A percentile compares a stretch with the other conserved stretches of the same genome.
phyloP scores from a whole-genome alignment of 2,329 filamentous ascomycete genomes.

The Kalaharituber pfeilii region DNA sequence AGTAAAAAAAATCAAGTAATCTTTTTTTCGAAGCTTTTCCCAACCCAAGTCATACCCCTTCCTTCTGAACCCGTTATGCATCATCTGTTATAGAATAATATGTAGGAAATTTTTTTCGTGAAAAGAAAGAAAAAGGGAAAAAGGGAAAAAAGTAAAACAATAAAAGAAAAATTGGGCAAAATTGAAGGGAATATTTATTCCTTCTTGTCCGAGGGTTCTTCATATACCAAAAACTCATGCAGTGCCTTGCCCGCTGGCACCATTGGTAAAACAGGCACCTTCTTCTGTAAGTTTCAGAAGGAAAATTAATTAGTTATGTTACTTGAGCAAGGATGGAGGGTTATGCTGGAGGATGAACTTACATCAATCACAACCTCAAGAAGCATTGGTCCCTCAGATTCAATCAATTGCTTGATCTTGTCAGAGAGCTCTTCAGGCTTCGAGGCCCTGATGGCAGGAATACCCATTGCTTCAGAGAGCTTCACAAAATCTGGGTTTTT shows the following conservation, averaged over 20 bases:
- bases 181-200: constrained; percentile 17
- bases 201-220: constrained; percentile 42
- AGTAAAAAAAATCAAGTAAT: too few relatives aligned
- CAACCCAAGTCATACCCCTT: too few relatives aligned
- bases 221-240: constrained; percentile 85
- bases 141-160: too few relatives aligned
- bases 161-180: not conserved
- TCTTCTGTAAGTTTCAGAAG: constrained; percentile 40
- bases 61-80: too few relatives aligned
- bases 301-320: not conserved
- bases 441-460: constrained; percentile 53
- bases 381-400: constrained; percentile 76
- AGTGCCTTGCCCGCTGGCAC: constrained; percentile 73
- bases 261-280: constrained; percentile 94
- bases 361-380: constrained; percentile 76
- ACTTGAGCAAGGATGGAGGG: not conserved
- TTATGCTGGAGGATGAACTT: constrained; percentile 5
- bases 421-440: constrained; percentile 63
- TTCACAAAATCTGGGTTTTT: constrained; percentile 93
- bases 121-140: not conserved
- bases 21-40: too few relatives aligned
- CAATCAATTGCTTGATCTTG: constrained; percentile 72
- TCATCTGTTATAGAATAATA: too few relatives aligned
- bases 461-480: constrained; percentile 75
- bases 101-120: not conserved